Evolutionary conservation across 192 early-diverging fungal genomes (phyloP).

Genomic region (Coemansia sp.): DNA sequence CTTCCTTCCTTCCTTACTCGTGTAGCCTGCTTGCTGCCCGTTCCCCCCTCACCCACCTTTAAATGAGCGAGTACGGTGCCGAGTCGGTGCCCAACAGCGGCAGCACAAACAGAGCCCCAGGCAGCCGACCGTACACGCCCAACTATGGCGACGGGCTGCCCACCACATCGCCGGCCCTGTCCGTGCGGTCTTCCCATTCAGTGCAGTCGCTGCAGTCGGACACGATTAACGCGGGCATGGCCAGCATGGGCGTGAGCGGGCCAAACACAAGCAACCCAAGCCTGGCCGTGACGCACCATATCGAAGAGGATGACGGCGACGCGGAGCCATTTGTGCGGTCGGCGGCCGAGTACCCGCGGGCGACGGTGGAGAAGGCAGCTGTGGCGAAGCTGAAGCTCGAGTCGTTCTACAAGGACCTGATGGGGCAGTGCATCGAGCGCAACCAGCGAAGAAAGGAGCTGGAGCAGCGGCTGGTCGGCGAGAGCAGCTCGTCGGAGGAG

Average conservation of each 20-base stretch:
- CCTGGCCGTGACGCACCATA: no score
- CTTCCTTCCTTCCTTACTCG: no score
- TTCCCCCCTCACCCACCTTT: no score
- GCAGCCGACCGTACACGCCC: constrained; percentile 43
- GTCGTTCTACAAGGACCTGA: constrained; percentile 83
- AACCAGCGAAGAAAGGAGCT: constrained; percentile 73
- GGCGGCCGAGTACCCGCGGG: constrained; percentile 70
- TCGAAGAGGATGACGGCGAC: constrained; percentile 34
- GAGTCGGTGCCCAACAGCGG: constrained; percentile 41
- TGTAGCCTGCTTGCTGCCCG: no score
- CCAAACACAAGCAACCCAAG: constrained; percentile 15
- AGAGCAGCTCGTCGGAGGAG: constrained; percentile 76
- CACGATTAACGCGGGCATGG: constrained; percentile 46
- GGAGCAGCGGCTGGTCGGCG: constrained; percentile 66
- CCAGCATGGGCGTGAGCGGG: constrained; percentile 46
- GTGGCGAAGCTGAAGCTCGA: constrained; percentile 89
- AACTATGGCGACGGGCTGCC: constrained; percentile 27
- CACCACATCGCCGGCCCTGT: constrained; percentile 41
- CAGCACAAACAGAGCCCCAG: constrained; percentile 36
- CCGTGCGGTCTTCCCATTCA: constrained; percentile 37
- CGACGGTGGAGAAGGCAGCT: constrained; percentile 78
- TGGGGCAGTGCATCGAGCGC: constrained; percentile 84
- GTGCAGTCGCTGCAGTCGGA: constrained; percentile 46
- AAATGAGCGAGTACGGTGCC: constrained; percentile 54
- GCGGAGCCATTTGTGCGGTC: constrained; percentile 59